Conservation (phyloP, 768 basidiomycete genomes). For the Mycena alexandri region DNA sequence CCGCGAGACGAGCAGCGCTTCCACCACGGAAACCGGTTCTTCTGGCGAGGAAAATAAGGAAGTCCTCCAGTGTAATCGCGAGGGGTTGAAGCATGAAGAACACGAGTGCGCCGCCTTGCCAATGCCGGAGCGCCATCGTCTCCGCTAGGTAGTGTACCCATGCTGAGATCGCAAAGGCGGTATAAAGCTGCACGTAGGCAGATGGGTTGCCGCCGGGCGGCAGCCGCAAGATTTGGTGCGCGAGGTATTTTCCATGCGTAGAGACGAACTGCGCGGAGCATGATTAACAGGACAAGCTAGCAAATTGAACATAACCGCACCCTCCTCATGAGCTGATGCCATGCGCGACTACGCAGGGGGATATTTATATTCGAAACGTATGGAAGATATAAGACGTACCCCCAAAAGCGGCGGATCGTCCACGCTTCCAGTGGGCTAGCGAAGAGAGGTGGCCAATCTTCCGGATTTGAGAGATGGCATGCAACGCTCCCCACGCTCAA, state of each 20-base stretch:
- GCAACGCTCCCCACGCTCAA: slow-evolving; percentile 36
- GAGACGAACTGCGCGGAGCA: too few species aligned
- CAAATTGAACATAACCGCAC: not conserved
- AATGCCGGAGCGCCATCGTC: too few species aligned
- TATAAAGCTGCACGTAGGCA: not conserved
- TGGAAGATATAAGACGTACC: not conserved
- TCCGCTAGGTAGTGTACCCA: slow-evolving; percentile 1
- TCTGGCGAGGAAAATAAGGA: not conserved
- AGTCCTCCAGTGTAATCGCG: slow-evolving; percentile 3
- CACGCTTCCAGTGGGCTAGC: not conserved
- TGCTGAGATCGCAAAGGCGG: slow-evolving; percentile 4
- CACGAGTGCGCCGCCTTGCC: not conserved
- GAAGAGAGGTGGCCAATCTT: slow-evolving; percentile 10
- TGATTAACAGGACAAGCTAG: not conserved
- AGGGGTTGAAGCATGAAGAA: slow-evolving; percentile 8
- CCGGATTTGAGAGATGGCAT: not conserved
- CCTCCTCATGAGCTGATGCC: slow-evolving; percentile 10
- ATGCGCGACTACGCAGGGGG: not conserved
- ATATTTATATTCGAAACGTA: not conserved
- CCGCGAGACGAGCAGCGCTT: not conserved
- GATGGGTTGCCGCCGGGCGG: not conserved
- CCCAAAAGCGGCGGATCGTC: slow-evolving; percentile 8
- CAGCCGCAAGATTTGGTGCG: not conserved
- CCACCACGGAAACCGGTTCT: not conserved
- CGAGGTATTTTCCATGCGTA: too few species aligned